Evolutionary conservation across 1,284 basidiomycete species (phyloP).

Genomic region (Ganoderma meredithae): DNA sequence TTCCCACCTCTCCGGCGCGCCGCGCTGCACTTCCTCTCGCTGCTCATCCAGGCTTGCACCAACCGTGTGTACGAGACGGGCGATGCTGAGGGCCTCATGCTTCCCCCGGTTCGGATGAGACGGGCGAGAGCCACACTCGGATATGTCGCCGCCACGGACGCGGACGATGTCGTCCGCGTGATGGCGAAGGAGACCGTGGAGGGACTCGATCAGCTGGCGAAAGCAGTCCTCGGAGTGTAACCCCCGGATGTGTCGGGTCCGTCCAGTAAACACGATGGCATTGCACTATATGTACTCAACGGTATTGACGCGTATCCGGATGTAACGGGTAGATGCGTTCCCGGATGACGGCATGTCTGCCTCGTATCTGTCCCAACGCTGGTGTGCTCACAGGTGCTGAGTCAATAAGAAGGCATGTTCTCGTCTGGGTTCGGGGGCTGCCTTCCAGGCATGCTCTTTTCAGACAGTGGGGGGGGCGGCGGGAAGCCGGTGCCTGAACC

Average conservation of each 20-base stretch:
- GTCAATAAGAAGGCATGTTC: conserved; percentile 77
- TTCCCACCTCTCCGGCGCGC: conserved; percentile 84
- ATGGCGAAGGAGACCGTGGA: conserved; percentile 83
- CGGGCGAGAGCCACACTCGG: conserved; percentile 70
- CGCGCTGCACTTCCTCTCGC: conserved; percentile 79
- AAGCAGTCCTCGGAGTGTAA: conserved; percentile 55
- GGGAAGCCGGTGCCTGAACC: conserved; percentile 36
- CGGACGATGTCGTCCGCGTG: conserved; percentile 73
- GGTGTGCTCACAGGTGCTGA: conserved; percentile 67
- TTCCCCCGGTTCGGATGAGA: conserved; percentile 50
- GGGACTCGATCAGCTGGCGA: conserved; percentile 58
- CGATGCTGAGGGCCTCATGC: conserved; percentile 34
- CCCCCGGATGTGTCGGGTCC: not conserved
- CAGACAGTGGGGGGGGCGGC: conserved; percentile 33
- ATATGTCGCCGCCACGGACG: conserved; percentile 79
- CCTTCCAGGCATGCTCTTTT: conserved; percentile 30
- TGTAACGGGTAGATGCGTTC: not conserved
- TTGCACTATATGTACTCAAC: not conserved
- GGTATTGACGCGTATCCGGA: conserved; percentile 2
- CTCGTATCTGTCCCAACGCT: conserved; percentile 90
- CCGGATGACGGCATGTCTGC: conserved; percentile 57
- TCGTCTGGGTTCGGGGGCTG: conserved; percentile 59
- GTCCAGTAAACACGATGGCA: conserved; percentile 1
- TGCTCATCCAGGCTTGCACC: conserved; percentile 65
- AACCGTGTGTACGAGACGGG: conserved; percentile 54